Evolutionary conservation across 2,329 filamentous ascomycete species (phyloP), one percentile per base, ranked within the genome.

Genomic region (Sporothrix inflata): DNA sequence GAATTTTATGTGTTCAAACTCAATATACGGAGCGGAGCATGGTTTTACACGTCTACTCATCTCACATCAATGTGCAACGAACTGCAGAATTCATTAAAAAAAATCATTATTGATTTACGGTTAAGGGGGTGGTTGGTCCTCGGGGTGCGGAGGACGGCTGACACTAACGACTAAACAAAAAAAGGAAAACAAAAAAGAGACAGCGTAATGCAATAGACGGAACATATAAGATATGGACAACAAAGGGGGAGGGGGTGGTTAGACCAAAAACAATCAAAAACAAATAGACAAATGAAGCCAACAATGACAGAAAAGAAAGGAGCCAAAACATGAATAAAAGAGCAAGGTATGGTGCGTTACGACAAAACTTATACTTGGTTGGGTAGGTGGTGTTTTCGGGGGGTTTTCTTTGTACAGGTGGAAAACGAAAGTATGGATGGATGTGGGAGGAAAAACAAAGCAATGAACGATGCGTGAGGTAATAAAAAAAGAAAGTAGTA

Each of bases 41-140:
- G 4, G 4, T 30, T 11, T 16, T 19, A 34, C 3, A 8, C 9
- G 12, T 6, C 27, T 6, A 19, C 19, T 19, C 21, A 11, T 24
- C 19, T 60, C 24, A 60, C 19, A 5, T 24, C 3, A 53, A 16
- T 6, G 12, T 27, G 3, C 3, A 27, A 12, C 9, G 14, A 0
- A 53, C 49, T 6, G 1, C 53, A 19, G 1, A 12, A 1, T 65
- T 21, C 61, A 67, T 49, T 67, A 49, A 49, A n/a, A 30, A 47
- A 42, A 65, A 45, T 61, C 40, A 67, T 49, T 67, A 67, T 51
- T 30, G 40, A 67, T 67, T 67, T 49, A 34, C 14, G 40, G 61
- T 30, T 49, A 34, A 30, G 24, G 11, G 7, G 14, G n/a, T 53
- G 3, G 38, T 2, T 63, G 19, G 16, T 38, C n/a, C 38, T 24